phyloP scores from a whole-genome alignment of 176 grass and related monocot genomes.

The Eleusine coracana region DNA sequence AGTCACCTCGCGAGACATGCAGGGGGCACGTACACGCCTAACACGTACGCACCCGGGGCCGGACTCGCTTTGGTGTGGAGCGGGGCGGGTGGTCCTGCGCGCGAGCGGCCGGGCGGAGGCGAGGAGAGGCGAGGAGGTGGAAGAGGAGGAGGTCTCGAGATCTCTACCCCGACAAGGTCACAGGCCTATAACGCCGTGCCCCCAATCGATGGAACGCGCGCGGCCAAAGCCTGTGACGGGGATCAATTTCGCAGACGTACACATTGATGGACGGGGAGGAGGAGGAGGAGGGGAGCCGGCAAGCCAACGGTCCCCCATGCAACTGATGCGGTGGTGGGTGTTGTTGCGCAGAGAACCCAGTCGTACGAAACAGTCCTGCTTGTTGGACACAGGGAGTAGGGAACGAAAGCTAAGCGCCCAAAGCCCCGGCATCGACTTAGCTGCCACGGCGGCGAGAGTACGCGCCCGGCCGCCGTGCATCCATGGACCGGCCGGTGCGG shows the following conservation, averaged over 20 bases:
- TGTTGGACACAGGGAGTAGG: not conserved
- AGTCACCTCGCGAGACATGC: no score
- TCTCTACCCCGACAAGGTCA: constrained; percentile 58
- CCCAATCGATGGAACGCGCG: constrained; percentile 27
- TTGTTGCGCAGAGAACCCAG: not conserved
- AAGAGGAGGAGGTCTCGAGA: constrained; percentile 32
- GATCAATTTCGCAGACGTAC: constrained; percentile 49
- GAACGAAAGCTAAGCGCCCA: not conserved
- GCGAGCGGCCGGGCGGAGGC: not conserved
- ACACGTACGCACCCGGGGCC: no score
- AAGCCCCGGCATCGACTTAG: not conserved
- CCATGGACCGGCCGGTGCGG: not conserved
- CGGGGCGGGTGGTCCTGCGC: not conserved
- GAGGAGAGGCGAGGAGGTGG: not conserved
- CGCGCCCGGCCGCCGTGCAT: no score
- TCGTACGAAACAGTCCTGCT: no score
- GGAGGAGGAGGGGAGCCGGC: not conserved
- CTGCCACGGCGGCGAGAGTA: not conserved
- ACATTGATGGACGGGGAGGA: constrained; percentile 49
- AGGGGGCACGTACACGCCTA: no score
- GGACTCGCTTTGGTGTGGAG: not conserved
- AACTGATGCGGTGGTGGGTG: not conserved
- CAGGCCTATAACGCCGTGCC: constrained; percentile 62
- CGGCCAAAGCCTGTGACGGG: constrained; percentile 56
- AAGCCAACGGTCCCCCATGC: constrained; percentile 1